Base-by-base conservation (phyloP, 306 rosid genomes). In the Vigna radiata region DNA sequence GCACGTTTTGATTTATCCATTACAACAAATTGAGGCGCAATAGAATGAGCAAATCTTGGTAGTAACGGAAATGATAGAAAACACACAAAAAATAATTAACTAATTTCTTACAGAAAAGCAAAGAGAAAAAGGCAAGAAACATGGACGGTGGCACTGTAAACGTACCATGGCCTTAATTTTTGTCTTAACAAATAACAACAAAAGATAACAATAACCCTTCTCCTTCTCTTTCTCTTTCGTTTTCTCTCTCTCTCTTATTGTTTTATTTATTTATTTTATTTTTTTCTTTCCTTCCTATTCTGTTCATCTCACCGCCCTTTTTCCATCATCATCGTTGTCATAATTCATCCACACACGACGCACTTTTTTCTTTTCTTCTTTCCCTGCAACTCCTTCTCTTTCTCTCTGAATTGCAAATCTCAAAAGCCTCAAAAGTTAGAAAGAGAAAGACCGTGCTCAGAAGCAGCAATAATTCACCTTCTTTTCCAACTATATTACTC, bases 391-490 rank as follows among this genome's bases (percentile, higher is more conserved):
- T 33, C 58, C 18, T 52, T 46, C 64, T 67, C 77, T 76, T 66
- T 80, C 77, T 75, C 76, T 73, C 79, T 80, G 72, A 81, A 74
- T 80, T 81, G 72, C 70, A 61, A 47, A 71, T 71, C 78, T 86
- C 89, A 77, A 90, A 88, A 90, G 92, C 70, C 87, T 85, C 58
- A 80, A 91, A 85, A 90, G 91, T 83, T 79, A 62, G 90, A 92
- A 87, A 88, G 81, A 75, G 63, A 49, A 60, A 46, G 49, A 69
- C 67, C 60, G 39, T 47, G 72, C 85, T 73, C 68, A 53, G 46
- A 13, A 71, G 75, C 67, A 80, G 80, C 92, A 88, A 89, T 89
- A 82, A 63, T 92, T 89, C 87, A 86, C 88, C 79, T 80, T 81
- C 75, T 77, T 74, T 87, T 80, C 76, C 80, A 70, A 80, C 80